Evolutionary conservation across 208 protist species (phyloP).

Genomic region (Wallacemonas collosoma): DNA sequence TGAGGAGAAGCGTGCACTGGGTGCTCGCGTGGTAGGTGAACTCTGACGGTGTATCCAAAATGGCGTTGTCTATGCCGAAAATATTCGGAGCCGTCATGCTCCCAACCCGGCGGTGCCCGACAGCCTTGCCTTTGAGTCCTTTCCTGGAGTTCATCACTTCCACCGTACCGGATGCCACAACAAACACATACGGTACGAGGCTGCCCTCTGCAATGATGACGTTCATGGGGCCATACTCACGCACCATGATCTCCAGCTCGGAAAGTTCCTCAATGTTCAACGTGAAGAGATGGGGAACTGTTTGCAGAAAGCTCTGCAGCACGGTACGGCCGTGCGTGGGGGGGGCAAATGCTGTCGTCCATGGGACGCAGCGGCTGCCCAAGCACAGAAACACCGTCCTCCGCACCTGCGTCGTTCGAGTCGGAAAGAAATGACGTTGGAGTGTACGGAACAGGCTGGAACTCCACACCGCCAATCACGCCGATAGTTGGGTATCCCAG

Average conservation of each 20-base stretch:
- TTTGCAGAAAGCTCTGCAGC: slow-evolving; percentile 72
- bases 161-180: slow-evolving; percentile 75
- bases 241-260: slow-evolving; percentile 66
- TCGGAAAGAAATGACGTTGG: slow-evolving; percentile 10
- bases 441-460: background rate
- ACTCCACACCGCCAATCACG: too few species aligned
- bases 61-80: slow-evolving; percentile 80
- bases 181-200: slow-evolving; percentile 75
- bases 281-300: slow-evolving; percentile 76
- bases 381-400: background rate
- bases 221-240: slow-evolving; percentile 85
- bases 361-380: slow-evolving; percentile 13
- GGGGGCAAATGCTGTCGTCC: background rate
- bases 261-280: slow-evolving; percentile 57
- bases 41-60: slow-evolving; percentile 71
- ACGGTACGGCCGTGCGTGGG: slow-evolving; percentile 17
- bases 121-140: slow-evolving; percentile 53
- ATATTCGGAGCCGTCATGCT: slow-evolving; percentile 75
- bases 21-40: slow-evolving; percentile 84
- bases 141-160: slow-evolving; percentile 87
- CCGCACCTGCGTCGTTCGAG: slow-evolving; percentile 7
- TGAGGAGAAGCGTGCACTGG: slow-evolving; percentile 61
- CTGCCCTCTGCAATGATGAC: slow-evolving; percentile 75
- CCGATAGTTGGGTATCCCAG: too few species aligned
- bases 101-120: slow-evolving; percentile 76